Conservation (phyloP, 345 rosid genomes). For the Arabidopsis arenosa region DNA sequence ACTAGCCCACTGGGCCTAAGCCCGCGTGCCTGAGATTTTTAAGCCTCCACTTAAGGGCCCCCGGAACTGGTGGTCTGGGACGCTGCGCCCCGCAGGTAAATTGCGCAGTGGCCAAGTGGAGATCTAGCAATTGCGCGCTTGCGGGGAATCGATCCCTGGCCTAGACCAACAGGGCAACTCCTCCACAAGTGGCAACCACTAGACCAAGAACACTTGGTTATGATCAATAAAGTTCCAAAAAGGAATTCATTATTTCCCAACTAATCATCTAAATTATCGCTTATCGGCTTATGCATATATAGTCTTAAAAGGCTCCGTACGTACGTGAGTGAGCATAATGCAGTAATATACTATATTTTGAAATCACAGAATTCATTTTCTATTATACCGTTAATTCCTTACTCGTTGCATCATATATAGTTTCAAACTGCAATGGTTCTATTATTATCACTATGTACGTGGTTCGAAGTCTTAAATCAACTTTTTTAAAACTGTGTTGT, state of each 20-base stretch:
- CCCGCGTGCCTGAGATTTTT: too few relatives aligned
- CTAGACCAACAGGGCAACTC: too few relatives aligned
- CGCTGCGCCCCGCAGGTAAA: too few relatives aligned
- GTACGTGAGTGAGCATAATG: conserved; percentile 27
- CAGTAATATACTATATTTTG: neutral
- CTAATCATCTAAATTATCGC: conserved; percentile 25
- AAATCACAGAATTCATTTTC: neutral
- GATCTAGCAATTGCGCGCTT: too few relatives aligned
- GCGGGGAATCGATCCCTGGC: too few relatives aligned
- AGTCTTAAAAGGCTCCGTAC: conserved; percentile 10
- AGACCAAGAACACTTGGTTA: too few relatives aligned
- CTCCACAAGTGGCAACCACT: too few relatives aligned
- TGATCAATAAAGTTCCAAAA: conserved; percentile 21
- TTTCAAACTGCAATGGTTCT: neutral
- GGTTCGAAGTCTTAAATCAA: neutral
- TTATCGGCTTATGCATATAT: neutral
- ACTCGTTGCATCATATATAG: neutral
- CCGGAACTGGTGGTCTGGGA: too few relatives aligned
- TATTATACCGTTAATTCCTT: neutral
- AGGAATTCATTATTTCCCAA: conserved; percentile 32
- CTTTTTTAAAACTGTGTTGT: neutral
- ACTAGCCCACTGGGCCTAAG: too few relatives aligned
- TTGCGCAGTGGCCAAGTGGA: too few relatives aligned
- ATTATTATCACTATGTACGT: neutral
- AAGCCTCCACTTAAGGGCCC: too few relatives aligned